A percentile compares a stretch with the other conserved stretches of the same genome.
Conservation (phyloP, 345 rosid genomes). For the Aethionema arabicum region DNA sequence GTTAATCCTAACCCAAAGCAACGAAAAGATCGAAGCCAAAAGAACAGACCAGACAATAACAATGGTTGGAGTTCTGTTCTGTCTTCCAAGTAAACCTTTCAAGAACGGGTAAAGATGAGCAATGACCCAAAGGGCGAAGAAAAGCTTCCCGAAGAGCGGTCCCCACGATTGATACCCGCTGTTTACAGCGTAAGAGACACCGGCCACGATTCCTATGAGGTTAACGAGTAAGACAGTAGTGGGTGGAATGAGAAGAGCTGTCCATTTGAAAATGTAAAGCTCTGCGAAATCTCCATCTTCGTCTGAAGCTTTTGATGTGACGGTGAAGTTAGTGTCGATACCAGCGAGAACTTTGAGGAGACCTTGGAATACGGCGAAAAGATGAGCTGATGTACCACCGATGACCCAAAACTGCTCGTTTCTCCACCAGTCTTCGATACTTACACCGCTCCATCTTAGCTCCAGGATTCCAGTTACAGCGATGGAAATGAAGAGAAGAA, state of each 20-base stretch:
- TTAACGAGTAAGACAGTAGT: conserved; percentile 88
- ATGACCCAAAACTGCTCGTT: conserved; percentile 99
- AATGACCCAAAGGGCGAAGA: conserved; percentile 96
- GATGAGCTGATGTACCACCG: conserved; percentile 98
- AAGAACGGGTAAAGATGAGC: conserved; percentile 98
- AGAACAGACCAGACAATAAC: conserved; percentile 98
- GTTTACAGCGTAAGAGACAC: conserved; percentile 92
- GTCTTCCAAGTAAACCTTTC: conserved; percentile 95
- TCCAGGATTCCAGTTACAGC: conserved; percentile 86
- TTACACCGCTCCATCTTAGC: conserved; percentile 92
- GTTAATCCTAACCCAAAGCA: conserved; percentile 97
- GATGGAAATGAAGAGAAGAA: conserved; percentile 89
- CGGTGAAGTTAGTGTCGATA: conserved; percentile 95
- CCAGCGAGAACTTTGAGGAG: conserved; percentile 95
- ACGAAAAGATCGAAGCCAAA: conserved; percentile 95
- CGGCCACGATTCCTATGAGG: conserved; percentile 96
- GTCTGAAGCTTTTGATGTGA: conserved; percentile 91
- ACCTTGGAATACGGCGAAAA: conserved; percentile 98
- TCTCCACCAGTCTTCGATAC: conserved; percentile 99
- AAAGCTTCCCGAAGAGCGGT: conserved; percentile 92
- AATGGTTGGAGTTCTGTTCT: conserved; percentile 94
- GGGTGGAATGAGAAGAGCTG: conserved; percentile 96
- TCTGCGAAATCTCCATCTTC: conserved; percentile 96
- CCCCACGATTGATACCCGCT: conserved; percentile 99
- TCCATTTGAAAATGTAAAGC: conserved; percentile 98